A percentile compares a stretch with the other conserved stretches of the same genome.
Conservation (phyloP, 345 rosid genomes). For the Melastoma malabathricum region DNA sequence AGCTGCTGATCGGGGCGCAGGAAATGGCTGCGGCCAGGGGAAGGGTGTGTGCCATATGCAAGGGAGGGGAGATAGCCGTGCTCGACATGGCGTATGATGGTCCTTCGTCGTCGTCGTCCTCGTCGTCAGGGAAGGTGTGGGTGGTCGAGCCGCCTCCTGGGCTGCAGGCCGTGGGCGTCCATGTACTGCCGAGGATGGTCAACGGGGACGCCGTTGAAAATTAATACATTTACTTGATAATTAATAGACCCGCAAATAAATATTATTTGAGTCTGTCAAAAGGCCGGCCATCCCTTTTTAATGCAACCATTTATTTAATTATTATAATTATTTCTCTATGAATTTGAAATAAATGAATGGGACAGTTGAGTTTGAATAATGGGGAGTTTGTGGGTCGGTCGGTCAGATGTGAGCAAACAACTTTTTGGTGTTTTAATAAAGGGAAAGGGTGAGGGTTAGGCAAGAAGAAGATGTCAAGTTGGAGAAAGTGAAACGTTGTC, state of each 20-base stretch:
- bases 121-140: slow-evolving; percentile 13
- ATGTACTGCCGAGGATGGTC: slow-evolving; percentile 33
- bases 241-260: too few relatives aligned
- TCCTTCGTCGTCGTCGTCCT: too few relatives aligned
- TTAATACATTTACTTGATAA: too few relatives aligned
- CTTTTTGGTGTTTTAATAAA: too few relatives aligned
- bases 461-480: too few relatives aligned
- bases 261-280: background rate
- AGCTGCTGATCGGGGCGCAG: slow-evolving; percentile 22
- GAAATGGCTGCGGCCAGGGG: slow-evolving; percentile 30
- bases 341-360: background rate
- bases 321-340: background rate
- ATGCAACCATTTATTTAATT: background rate
- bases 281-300: background rate
- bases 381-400: too few relatives aligned
- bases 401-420: too few relatives aligned
- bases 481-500: slow-evolving; percentile 10
- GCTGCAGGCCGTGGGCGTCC: slow-evolving; percentile 18
- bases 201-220: background rate
- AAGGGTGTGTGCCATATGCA: slow-evolving; percentile 22
- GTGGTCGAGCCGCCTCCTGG: slow-evolving; percentile 20
- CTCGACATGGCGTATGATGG: slow-evolving; percentile 17
- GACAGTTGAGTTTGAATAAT: background rate
- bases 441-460: too few relatives aligned
- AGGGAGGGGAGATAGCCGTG: slow-evolving; percentile 19